These are phyloP conservation scores for Podospora conica DNA, from an alignment of 495 filamentous ascomycete genomes.

Conservation along the genomic window DNA sequence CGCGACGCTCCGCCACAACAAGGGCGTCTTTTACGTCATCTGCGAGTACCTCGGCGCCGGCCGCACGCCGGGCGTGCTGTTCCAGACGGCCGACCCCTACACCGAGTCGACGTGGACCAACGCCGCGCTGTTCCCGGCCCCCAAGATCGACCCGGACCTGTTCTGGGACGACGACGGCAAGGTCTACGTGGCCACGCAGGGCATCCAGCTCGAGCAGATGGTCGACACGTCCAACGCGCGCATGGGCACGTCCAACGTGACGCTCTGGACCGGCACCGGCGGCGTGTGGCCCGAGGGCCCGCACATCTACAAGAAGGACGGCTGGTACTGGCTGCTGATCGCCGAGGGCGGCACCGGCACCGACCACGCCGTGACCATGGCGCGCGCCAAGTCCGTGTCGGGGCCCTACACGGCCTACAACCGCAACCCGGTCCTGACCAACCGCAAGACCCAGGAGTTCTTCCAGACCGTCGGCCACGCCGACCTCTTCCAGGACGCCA, in stretches of 20 bases:
- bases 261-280: slow-evolving; percentile 50
- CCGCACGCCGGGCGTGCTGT: slow-evolving; percentile 25
- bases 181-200: slow-evolving; percentile 36
- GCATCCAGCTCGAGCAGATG: slow-evolving; percentile 36
- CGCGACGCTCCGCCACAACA: slow-evolving; percentile 27
- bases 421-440: slow-evolving; percentile 47
- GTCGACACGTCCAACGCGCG: slow-evolving; percentile 26
- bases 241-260: slow-evolving; percentile 27
- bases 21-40: slow-evolving; percentile 38
- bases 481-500: slow-evolving; percentile 45
- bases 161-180: slow-evolving; percentile 46
- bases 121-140: slow-evolving; percentile 30
- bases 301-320: slow-evolving; percentile 52
- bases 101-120: slow-evolving; percentile 33
- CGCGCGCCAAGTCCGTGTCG: slow-evolving; percentile 33
- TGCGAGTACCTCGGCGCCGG: slow-evolving; percentile 30
- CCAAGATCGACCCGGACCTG: slow-evolving; percentile 36
- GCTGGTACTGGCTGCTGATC: slow-evolving; percentile 52
- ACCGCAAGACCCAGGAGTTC: slow-evolving; percentile 39
- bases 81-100: slow-evolving; percentile 27
- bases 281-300: slow-evolving; percentile 55
- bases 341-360: slow-evolving; percentile 56
- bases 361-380: slow-evolving; percentile 45
- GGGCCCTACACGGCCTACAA: slow-evolving; percentile 49
- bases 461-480: slow-evolving; percentile 47